These are phyloP conservation scores for Crotalaria pallida DNA, from an alignment of 306 rosid species.

Conservation along the genomic window DNA sequence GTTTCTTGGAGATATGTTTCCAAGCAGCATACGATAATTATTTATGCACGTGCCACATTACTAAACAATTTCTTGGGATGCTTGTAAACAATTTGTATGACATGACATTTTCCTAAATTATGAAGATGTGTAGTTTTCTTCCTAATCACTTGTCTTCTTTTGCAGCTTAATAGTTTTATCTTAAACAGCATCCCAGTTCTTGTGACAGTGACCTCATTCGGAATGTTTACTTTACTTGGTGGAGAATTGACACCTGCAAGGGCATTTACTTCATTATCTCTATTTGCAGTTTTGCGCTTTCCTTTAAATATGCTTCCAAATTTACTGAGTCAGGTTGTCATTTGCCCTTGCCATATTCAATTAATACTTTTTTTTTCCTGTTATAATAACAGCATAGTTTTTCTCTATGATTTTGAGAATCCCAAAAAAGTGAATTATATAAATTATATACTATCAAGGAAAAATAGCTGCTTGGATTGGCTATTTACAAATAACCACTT, in stretches of 20 bases:
- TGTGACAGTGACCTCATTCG: conserved; percentile 70
- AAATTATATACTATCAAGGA: neutral
- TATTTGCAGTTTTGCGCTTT: conserved; percentile 63
- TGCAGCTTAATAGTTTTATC: conserved; percentile 69
- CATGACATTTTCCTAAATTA: neutral
- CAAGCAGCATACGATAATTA: neutral
- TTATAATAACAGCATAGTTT: neutral
- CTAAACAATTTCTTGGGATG: neutral
- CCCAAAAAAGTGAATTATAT: neutral
- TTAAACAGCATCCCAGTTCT: conserved; percentile 77
- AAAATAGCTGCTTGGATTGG: neutral
- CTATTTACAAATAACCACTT: neutral
- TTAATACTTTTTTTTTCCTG: neutral
- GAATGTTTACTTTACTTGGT: conserved; percentile 76
- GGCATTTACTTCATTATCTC: conserved; percentile 85
- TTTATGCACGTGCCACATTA: neutral
- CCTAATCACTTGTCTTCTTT: conserved; percentile 22
- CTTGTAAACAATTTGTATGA: neutral
- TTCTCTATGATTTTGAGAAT: neutral
- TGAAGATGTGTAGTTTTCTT: neutral
- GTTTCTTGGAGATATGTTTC: neutral
- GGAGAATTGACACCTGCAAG: conserved; percentile 84
- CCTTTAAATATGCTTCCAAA: conserved; percentile 79
- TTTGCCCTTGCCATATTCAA: neutral
- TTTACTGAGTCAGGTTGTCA: conserved; percentile 72